Conservation (phyloP, 345 rosid species). For the Gossypium australe region DNA sequence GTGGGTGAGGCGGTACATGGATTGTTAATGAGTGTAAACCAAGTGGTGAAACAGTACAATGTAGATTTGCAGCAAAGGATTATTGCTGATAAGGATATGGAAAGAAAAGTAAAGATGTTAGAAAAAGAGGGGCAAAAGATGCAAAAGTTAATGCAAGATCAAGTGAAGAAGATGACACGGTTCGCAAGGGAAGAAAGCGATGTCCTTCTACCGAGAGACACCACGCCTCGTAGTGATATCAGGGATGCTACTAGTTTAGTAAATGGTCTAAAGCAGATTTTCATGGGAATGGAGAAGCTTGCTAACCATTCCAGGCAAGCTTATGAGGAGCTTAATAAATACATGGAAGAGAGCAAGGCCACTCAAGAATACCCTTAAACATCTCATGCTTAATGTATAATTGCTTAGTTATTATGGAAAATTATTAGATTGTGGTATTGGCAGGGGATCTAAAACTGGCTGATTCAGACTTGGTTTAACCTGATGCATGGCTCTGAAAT, state of each 20-base stretch:
- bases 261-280: conserved; percentile 28
- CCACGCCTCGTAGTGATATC: conserved; percentile 10
- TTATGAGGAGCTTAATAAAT: conserved; percentile 28
- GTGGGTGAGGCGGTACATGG: conserved; percentile 14
- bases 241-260: conserved; percentile 16
- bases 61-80: conserved; percentile 29
- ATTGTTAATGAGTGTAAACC: conserved; percentile 2
- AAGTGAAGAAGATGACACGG: conserved; percentile 18
- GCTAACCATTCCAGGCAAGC: conserved; percentile 23
- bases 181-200: conserved; percentile 10
- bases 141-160: conserved; percentile 26
- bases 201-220: not conserved
- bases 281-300: conserved; percentile 38
- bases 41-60: conserved; percentile 8
- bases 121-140: conserved; percentile 42
- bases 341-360: conserved; percentile 17
- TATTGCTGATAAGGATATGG: conserved; percentile 34
- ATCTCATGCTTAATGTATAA: not conserved
- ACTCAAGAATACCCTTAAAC: not conserved
- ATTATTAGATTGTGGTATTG: not conserved
- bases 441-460: not conserved
- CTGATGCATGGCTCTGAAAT: not conserved
- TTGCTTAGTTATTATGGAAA: not conserved
- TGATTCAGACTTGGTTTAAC: not conserved
- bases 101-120: conserved; percentile 34